These are phyloP conservation scores for Aspergillus amoenus DNA, from an alignment of 2,329 filamentous ascomycete species.

Conservation along the genomic window DNA sequence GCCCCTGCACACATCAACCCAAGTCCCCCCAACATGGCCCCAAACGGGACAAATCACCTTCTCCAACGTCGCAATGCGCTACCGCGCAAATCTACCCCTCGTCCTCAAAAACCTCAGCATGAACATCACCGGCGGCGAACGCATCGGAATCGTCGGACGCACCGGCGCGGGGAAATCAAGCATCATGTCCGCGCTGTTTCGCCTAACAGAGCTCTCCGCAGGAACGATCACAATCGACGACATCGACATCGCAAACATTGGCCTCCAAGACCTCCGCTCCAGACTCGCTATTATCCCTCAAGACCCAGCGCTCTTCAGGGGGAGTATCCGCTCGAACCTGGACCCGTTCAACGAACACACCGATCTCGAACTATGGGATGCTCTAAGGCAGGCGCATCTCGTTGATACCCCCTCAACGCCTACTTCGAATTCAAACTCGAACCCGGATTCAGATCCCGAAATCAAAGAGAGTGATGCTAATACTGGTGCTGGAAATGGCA, in stretches of 20 bases:
- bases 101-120: conserved; percentile 66
- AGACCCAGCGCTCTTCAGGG: conserved; percentile 46
- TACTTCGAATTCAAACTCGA: neutral
- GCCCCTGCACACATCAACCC: conserved; percentile 66
- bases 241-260: conserved; percentile 43
- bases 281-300: conserved; percentile 48
- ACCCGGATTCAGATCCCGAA: neutral
- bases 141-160: conserved; percentile 49
- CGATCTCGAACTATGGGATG: conserved; percentile 49
- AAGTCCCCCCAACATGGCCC: conserved; percentile 77
- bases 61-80: conserved; percentile 74
- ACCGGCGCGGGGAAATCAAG: conserved; percentile 49
- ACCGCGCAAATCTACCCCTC: conserved; percentile 68
- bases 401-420: conserved; percentile 40
- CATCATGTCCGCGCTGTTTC: conserved; percentile 48
- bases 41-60: conserved; percentile 80
- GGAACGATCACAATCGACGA: conserved; percentile 46
- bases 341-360: conserved; percentile 48
- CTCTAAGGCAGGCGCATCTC: conserved; percentile 46
- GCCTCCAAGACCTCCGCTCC: conserved; percentile 43
- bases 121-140: conserved; percentile 45
- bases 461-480: neutral
- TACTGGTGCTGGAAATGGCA: neutral
- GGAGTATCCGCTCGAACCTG: conserved; percentile 46
- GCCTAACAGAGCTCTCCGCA: conserved; percentile 41